Conservation (phyloP, 257 asterid genomes). For the Gentiana straminea region DNA sequence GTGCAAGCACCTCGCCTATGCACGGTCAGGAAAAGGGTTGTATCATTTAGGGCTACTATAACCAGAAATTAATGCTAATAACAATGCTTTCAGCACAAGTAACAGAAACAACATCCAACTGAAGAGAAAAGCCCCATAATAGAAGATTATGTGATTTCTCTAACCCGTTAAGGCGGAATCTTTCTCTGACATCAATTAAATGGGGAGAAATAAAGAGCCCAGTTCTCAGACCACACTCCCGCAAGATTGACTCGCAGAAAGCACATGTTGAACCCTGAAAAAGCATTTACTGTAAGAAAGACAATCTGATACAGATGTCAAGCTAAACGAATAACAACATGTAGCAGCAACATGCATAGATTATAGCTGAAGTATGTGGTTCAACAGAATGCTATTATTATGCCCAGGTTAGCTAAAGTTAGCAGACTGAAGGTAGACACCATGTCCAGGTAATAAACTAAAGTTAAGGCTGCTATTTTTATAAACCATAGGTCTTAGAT, state of each 20-base stretch:
- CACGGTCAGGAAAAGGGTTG: too few relatives aligned
- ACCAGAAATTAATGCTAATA: too few relatives aligned
- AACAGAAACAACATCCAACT: background rate
- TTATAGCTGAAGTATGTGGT: too few relatives aligned
- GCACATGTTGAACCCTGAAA: slow-evolving; percentile 83
- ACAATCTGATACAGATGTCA: slow-evolving; percentile 5
- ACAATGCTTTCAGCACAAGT: background rate
- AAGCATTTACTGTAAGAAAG: slow-evolving; percentile 13
- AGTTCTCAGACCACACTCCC: slow-evolving; percentile 75
- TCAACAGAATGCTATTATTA: too few relatives aligned
- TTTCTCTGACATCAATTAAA: slow-evolving; percentile 86
- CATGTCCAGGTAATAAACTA: too few relatives aligned
- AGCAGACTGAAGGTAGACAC: too few relatives aligned
- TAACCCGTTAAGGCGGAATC: slow-evolving; percentile 80
- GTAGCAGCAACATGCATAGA: background rate
- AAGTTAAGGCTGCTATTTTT: too few relatives aligned
- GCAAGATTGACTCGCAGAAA: slow-evolving; percentile 71
- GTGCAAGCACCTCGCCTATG: too few relatives aligned
- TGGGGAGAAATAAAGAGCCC: slow-evolving; percentile 92
- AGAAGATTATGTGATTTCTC: background rate
- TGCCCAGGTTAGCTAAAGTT: too few relatives aligned
- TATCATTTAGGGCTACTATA: too few relatives aligned
- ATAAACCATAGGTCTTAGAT: too few relatives aligned
- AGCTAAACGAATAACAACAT: background rate
- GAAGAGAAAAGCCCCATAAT: background rate